Percentiles rank a stretch among this genome's conserved stretches.
Evolutionary conservation across 1,284 basidiomycete species (phyloP).

Genomic region (Fomitopsis betulina): DNA sequence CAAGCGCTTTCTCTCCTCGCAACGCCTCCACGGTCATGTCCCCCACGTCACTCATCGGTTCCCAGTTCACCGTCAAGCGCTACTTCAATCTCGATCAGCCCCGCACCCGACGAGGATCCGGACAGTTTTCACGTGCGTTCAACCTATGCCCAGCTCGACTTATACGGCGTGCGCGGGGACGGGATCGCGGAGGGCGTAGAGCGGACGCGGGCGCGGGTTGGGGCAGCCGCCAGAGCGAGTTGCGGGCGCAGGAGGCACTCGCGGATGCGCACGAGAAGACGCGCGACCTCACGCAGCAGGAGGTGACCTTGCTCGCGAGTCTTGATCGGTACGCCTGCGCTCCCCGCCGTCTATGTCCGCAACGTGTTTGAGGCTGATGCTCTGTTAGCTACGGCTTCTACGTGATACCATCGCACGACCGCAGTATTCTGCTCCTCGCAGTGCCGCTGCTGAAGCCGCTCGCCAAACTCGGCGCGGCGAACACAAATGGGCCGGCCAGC

Average conservation of each 20-base stretch:
- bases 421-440: conserved; percentile 64
- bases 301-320: conserved; percentile 63
- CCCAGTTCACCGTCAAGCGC: conserved; percentile 43
- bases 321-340: conserved; percentile 68
- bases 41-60: conserved; percentile 31
- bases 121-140: conserved; percentile 86
- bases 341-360: not conserved
- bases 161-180: conserved; percentile 84
- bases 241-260: conserved; percentile 50
- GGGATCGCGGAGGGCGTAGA: conserved; percentile 90
- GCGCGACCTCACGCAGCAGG: conserved; percentile 55
- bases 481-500: conserved; percentile 32
- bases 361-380: not conserved
- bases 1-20: conserved; percentile 13
- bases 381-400: conserved; percentile 83
- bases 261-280: conserved; percentile 54
- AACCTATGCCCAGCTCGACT: conserved; percentile 85
- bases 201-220: conserved; percentile 83
- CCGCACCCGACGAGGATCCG: conserved; percentile 74
- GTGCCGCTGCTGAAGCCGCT: conserved; percentile 62
- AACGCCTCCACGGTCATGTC: conserved; percentile 21
- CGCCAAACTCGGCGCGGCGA: conserved; percentile 38
- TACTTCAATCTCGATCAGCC: conserved; percentile 44
- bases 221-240: conserved; percentile 55
- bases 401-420: conserved; percentile 68